Base-by-base conservation (phyloP, 805 yeast genomes). In the Metschnikowia corniflorae region DNA sequence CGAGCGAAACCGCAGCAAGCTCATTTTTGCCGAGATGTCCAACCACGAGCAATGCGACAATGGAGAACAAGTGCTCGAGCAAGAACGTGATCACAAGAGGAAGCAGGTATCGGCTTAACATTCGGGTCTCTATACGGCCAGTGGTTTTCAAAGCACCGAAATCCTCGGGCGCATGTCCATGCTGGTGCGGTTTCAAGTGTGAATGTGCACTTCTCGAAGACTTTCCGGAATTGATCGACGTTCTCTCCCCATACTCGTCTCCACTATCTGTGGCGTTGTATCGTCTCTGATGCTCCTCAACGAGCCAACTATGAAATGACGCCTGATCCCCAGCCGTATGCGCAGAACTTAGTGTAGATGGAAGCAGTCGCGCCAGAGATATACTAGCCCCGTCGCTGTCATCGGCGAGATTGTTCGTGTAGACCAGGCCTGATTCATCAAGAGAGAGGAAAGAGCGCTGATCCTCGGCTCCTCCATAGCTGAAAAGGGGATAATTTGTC, bases 11-110 rank as follows among this genome's bases (percentile, higher is more conserved):
- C 3, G 73, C 72, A 0, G 72, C 73, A 39, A 68, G 58, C 50
- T 68, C 73, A 31, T 54, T 61, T 27, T 64, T 67, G 10, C 73
- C 73, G 38, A 68, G 50, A 44, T 66, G 71, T 2, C 73, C 73
- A 27, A 68, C 73, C 24, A 68, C 73, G 18, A 68, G 45, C 33
- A 68, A 49, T 31, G 69, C 60, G 14, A 68, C 69, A 16, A 68
- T 63, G 21, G 70, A 60, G 49, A 68, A 68, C 39, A 68, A 55
- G 44, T 68, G 73, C 49, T 68, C 73, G 29, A 68, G 49, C 16
- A 68, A 53, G 39, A 68, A 68, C 5, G 73, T 67, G 6, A 68
- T 44, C 16, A 66, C 51, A 28, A 68, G 51, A 6, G 73, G 73
- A n/a, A 64, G 37, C 18, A 70, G 51, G 47, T 63, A 66, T 26